These are phyloP conservation scores for Erythrobasidium yunnanense DNA, from an alignment of 768 basidiomycete genomes.

Conservation along the genomic window DNA sequence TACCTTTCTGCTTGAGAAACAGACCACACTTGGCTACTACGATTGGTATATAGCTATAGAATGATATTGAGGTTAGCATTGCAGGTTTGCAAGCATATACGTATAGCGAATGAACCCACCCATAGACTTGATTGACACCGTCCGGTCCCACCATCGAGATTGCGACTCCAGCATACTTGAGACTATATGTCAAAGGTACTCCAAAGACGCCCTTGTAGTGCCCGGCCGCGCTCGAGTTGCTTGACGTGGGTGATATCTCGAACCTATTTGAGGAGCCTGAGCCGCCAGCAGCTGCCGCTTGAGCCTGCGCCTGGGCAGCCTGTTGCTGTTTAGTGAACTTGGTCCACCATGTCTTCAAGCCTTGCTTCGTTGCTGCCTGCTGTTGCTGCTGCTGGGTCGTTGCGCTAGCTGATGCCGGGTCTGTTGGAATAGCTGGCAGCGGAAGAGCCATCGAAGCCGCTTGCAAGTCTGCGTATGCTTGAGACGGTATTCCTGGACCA, in stretches of 20 bases:
- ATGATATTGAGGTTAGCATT: too few relatives aligned
- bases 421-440: background rate
- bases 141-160: constrained; percentile 73
- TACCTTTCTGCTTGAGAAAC: constrained; percentile 88
- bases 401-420: background rate
- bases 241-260: background rate
- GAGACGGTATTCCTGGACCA: too few relatives aligned
- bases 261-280: background rate
- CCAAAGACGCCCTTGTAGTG: constrained; percentile 58
- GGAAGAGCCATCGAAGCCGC: too few relatives aligned
- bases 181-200: constrained; percentile 67
- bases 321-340: constrained; percentile 21
- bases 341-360: constrained; percentile 10
- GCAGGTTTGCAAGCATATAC: too few relatives aligned
- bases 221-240: background rate
- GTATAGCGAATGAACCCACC: constrained; percentile 35
- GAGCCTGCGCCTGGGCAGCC: background rate
- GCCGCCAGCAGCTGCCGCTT: background rate
- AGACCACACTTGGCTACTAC: constrained; percentile 95
- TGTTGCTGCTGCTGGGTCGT: constrained; percentile 5
- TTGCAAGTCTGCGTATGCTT: too few relatives aligned
- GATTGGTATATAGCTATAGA: constrained; percentile 90
- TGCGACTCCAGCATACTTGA: constrained; percentile 79
- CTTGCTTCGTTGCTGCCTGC: constrained; percentile 14
- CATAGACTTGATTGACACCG: constrained; percentile 40